Evolutionary conservation across 106 monocot species (phyloP).

Genomic region (Allium cepa): DNA sequence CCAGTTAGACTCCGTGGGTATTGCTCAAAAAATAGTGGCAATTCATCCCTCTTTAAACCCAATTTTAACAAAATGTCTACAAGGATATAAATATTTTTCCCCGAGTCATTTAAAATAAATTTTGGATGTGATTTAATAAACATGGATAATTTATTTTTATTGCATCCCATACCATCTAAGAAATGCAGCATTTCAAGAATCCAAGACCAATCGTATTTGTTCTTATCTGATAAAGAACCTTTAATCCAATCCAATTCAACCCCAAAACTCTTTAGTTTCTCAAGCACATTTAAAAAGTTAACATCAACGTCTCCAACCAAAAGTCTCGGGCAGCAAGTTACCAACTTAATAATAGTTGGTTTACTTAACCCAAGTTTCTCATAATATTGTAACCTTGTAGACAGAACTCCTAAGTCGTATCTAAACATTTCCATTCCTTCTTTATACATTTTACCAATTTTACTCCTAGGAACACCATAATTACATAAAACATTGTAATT

Average conservation of each 20-base stretch:
- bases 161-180: constrained; percentile 42
- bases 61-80: constrained; percentile 67
- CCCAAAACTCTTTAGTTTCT: constrained; percentile 37
- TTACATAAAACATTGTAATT: constrained; percentile 72
- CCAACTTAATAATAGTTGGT: constrained; percentile 62
- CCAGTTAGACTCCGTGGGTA: constrained; percentile 56
- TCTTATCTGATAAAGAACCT: constrained; percentile 60
- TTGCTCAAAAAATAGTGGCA: constrained; percentile 49
- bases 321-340: constrained; percentile 62
- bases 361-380: constrained; percentile 49
- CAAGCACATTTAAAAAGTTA: constrained; percentile 42
- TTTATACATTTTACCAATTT: constrained; percentile 83
- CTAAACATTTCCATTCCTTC: constrained; percentile 52
- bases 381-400: constrained; percentile 35
- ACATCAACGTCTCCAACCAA: constrained; percentile 41
- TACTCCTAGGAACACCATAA: constrained; percentile 72
- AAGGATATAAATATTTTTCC: constrained; percentile 73
- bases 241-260: constrained; percentile 56
- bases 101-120: constrained; percentile 81
- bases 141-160: constrained; percentile 26
- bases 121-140: constrained; percentile 47
- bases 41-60: constrained; percentile 37
- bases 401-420: constrained; percentile 35
- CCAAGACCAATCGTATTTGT: constrained; percentile 45
- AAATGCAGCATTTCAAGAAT: constrained; percentile 53